Base-by-base conservation (phyloP, 2,329 filamentous ascomycete species). In the Parasarocladium wereldwijsianum region DNA sequence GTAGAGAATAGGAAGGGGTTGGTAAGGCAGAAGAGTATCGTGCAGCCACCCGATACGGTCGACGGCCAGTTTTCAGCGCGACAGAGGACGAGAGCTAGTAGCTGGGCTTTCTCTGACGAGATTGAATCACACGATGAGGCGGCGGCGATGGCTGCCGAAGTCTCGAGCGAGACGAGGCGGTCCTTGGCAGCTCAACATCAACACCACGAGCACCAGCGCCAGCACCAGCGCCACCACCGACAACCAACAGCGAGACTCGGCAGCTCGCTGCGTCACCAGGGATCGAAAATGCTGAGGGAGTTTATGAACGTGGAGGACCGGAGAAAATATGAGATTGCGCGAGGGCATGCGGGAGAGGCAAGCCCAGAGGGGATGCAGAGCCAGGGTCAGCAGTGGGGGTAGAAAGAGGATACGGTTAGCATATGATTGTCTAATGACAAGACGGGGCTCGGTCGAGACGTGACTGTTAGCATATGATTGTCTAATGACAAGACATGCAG, bases 41-140 rank as follows among this genome's bases (percentile, higher is more conserved):
- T 93, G 14, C 70, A 78, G 40, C 86, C 87, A 0, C 76, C 80
- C 1, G 69, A 76, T 38, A 67, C 70, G 34, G 57, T 93, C 21
- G 78, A 87, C 42, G 84, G 84, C 34, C 74, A 76, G 38, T 93
- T 94, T 45, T 70, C 77, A 3, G 71, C 76, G 7, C 70, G 80
- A 3, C 69, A 80, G 45, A 66, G 68, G 42, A 66, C 76, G 20
- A 62, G 74, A 8, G 70, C 71, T 31, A 78, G 77, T 16, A 76
- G 70, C 53, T 86, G 84, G 47, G 59, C 69, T 36, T 73, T 83
- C 45, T 57, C 59, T 8, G 77, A 82, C 46, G 76, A 81, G 39
- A 76, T 38, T 3, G 38, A 40, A n/a, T n/a, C n/a, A n/a, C n/a
- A n/a, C 21, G 36, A 15, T 34, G 55, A 54, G 40, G 50, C 55